These are phyloP conservation scores for Platanthera guangdongensis DNA, from an alignment of 106 monocot genomes.

Conservation along the genomic window DNA sequence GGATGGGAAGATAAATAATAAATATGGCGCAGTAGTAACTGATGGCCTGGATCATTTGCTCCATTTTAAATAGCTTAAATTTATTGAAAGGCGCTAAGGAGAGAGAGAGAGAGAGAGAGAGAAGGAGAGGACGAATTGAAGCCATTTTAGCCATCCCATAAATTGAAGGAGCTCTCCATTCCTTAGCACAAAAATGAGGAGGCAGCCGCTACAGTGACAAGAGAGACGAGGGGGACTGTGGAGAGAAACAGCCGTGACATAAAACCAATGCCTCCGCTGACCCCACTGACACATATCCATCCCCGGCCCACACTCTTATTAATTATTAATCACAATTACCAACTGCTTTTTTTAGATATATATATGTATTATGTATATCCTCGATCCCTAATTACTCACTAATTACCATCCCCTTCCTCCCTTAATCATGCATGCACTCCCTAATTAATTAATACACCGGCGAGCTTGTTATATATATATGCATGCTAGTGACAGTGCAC, in stretches of 20 bases:
- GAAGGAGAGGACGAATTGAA: not conserved
- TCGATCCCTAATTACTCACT: no score
- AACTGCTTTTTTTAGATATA: no score
- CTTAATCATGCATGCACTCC: no score
- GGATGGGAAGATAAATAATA: constrained; percentile 1
- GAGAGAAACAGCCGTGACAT: constrained; percentile 21
- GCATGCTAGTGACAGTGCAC: no score
- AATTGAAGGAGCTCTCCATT: not conserved
- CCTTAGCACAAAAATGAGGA: constrained; percentile 13
- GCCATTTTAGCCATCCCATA: not conserved
- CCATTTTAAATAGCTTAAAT: not conserved
- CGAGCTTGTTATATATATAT: no score
- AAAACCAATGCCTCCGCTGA: constrained; percentile 17
- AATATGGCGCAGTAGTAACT: not conserved
- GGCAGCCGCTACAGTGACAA: constrained; percentile 7
- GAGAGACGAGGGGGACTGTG: constrained; percentile 4
- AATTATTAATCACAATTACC: no score
- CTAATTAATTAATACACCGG: no score
- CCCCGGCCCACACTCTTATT: no score
- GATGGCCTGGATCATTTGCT: not conserved
- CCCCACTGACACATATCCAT: not conserved
- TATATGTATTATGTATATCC: no score
- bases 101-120: not conserved
- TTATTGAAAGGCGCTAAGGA: not conserved
- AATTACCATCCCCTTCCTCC: no score